Evolutionary conservation across 2,329 filamentous ascomycete genomes (phyloP), one percentile per base, ranked within the genome.

Genomic region (Exophiala lecanii-corni): DNA sequence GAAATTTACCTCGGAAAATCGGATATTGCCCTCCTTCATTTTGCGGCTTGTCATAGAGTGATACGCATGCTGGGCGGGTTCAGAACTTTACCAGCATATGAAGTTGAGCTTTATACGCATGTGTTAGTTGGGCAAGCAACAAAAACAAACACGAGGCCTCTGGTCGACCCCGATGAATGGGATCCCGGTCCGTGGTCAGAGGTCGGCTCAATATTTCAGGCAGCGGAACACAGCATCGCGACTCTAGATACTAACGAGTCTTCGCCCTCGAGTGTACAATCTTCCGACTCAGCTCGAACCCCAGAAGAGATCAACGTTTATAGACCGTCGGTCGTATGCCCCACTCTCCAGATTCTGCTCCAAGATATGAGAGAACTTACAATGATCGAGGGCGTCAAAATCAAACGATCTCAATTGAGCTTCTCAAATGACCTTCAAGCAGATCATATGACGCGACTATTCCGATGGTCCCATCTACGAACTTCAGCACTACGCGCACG

Each of bases 121-220:
- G 5, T 16, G n/a, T 7, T 32, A 12, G n/a, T 32, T 5, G 30
- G 30, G 6, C n/a, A 13, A 13, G 30, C 30, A 13, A 6, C 30
- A 5, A 32, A 32, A 16, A 6, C 17, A 16, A 32, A 32, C 17
- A 13, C 30, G n/a, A 12, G 30, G 5, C 30, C 30, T 7, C n/a
- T 32, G 5, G n/a, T 32, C 5, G 5, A 5, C 17, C 5, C 30
- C 6, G 30, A 32, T 12, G n/a, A 12, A 7, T 32, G 30, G 30
- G 30, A 32, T 32, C 30, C 30, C n/a, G 30, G 30, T 6, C 30
- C 30, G 17, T 32, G 30, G 30, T 16, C n/a, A n/a, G n/a, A n/a
- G n/a, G n/a, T n/a, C n/a, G n/a, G n/a, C n/a, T n/a, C n/a, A n/a
- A n/a, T n/a, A n/a, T n/a, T n/a, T n/a, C n/a, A n/a, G n/a, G n/a